A percentile compares a stretch with the other conserved stretches of the same genome.
These are phyloP conservation scores for Panus rudis DNA, from an alignment of 768 basidiomycete genomes.

Conservation along the genomic window DNA sequence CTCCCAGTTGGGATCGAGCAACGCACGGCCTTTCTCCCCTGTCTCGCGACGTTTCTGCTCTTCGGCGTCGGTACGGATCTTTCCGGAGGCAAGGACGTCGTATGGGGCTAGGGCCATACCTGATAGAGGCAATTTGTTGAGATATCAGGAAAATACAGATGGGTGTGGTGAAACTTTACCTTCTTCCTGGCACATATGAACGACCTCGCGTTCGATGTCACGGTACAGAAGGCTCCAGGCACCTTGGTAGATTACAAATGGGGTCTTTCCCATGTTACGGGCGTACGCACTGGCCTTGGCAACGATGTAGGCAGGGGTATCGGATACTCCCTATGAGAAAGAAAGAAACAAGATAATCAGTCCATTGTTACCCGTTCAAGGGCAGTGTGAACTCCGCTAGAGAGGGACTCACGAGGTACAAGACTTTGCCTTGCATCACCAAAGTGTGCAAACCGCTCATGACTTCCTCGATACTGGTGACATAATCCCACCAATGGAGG, in stretches of 20 bases:
- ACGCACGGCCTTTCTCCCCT: slow-evolving; percentile 12
- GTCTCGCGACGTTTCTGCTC: slow-evolving; percentile 21
- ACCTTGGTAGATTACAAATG: slow-evolving; percentile 35
- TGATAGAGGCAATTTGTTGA: no score
- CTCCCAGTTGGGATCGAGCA: slow-evolving; percentile 29
- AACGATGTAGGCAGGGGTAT: slow-evolving; percentile 29
- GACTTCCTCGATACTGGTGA: slow-evolving; percentile 32
- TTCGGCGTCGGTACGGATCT: slow-evolving; percentile 28
- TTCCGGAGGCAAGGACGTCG: slow-evolving; percentile 30
- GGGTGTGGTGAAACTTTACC: no score
- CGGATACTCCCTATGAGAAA: slow-evolving; percentile 12
- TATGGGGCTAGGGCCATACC: slow-evolving; percentile 33
- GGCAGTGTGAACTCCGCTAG: no score
- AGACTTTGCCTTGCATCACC: slow-evolving; percentile 30
- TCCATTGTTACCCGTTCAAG: not conserved
- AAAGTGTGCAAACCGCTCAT: slow-evolving; percentile 31
- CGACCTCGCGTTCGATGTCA: slow-evolving; percentile 37
- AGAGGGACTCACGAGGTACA: slow-evolving; percentile 19
- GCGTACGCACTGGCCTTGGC: slow-evolving; percentile 34
- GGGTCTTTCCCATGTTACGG: slow-evolving; percentile 28
- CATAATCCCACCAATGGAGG: slow-evolving; percentile 35
- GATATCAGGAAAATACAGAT: no score
- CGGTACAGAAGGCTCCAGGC: slow-evolving; percentile 22
- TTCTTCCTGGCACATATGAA: slow-evolving; percentile 24
- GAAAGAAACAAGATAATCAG: not conserved